Base-by-base conservation (phyloP, 352 stramenopile genomes). In the Pythium guiyangense region DNA sequence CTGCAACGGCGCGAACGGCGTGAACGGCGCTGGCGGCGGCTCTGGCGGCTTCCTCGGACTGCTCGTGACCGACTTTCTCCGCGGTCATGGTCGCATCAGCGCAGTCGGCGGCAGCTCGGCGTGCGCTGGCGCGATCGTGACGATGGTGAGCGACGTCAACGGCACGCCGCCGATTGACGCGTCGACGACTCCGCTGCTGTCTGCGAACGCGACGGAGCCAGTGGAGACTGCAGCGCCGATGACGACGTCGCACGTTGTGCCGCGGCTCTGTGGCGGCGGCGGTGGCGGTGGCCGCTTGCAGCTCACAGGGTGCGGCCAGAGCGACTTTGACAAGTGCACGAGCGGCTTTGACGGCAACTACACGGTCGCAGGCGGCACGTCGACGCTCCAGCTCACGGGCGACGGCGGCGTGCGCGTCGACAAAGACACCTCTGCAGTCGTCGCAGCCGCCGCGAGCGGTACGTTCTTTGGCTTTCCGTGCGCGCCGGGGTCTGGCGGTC, bases 401-500 rank as follows among this genome's bases (percentile, higher is more conserved):
- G 51, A 46, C 10, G 53, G 56, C 9, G 59, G 58, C n/a, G 64
- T 40, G 62, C 11, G 54, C 54, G 5, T 52, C 44, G 29, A 59
- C 40, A 25, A 70, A 63, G 35, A 35, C 44, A 31, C 14, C 6
- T 29, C 49, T 20, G 65, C 63, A 11, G 45, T 77, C 20, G 57
- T 77, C 35, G 62, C 64, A 29, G 57, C 73, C 11, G 80, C 63
- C 10, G 59, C 73, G 2, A 87, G 73, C 50, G 83, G 83, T 1
- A 77, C 79, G 22, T 92, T 90, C 50, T 88, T 89, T 52, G 80
- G 82, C 0, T 92, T 92, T 42, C 83, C 83, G n/a, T 92, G 83
- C 42, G 71, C 79, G 22, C 83, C 83, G 34, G 83, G 83, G 5
- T 88, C 77, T 12, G 83, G 83, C 10, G 83, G 83, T 20, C 61